Conservation (phyloP, 1,284 basidiomycete genomes). For the Farysia itapuensis region DNA sequence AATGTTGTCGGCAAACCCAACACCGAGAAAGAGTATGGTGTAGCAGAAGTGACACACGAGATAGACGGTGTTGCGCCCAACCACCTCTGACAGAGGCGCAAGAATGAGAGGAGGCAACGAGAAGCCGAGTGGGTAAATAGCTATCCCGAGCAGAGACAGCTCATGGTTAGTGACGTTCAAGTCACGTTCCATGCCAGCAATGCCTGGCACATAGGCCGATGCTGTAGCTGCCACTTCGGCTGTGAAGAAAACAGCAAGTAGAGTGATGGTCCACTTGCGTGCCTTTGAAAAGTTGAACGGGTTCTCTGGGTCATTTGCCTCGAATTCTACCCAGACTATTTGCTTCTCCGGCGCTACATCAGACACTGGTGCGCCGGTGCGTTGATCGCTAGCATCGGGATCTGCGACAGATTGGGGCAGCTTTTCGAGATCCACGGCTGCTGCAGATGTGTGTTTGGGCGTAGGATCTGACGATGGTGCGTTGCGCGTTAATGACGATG, state of each 20-base stretch:
- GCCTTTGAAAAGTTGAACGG: slow-evolving; percentile 65
- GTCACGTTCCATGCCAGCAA: slow-evolving; percentile 69
- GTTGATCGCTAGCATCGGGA: too few species aligned
- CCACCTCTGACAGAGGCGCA: slow-evolving; percentile 73
- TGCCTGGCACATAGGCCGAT: slow-evolving; percentile 67
- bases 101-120: slow-evolving; percentile 69
- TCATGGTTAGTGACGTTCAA: slow-evolving; percentile 67
- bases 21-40: slow-evolving; percentile 43
- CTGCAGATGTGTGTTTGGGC: neutral
- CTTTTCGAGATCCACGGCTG: too few species aligned
- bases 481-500: too few species aligned
- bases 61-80: slow-evolving; percentile 73
- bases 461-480: too few species aligned
- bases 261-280: slow-evolving; percentile 68
- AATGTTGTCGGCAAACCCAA: slow-evolving; percentile 66
- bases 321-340: slow-evolving; percentile 67
- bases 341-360: slow-evolving; percentile 6
- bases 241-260: slow-evolving; percentile 65
- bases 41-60: slow-evolving; percentile 67
- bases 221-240: slow-evolving; percentile 64
- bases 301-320: slow-evolving; percentile 63
- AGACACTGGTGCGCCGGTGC: too few species aligned
- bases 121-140: slow-evolving; percentile 67
- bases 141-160: slow-evolving; percentile 68
- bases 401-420: too few species aligned